These are phyloP conservation scores for Prunus davidiana DNA, from an alignment of 306 rosid genomes.

Conservation along the genomic window DNA sequence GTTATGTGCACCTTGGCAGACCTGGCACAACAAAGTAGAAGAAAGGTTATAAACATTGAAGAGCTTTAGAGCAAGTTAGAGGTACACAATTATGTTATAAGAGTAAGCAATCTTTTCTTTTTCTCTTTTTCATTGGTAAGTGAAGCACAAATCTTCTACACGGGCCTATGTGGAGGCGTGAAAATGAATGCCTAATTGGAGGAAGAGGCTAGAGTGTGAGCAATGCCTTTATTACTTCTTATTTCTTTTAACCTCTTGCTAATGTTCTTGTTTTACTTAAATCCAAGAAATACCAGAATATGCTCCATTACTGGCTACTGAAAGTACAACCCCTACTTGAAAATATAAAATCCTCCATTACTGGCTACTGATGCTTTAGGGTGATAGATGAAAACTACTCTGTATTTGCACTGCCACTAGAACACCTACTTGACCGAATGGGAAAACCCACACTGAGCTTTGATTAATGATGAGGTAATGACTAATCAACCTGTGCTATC, in stretches of 20 bases:
- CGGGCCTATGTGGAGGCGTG: neutral
- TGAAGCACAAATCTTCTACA: neutral
- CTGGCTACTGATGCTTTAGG: neutral
- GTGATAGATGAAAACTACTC: neutral
- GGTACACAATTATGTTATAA: neutral
- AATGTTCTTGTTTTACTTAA: neutral
- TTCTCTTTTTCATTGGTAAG: neutral
- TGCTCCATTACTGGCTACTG: too few relatives aligned
- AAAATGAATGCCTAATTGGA: neutral
- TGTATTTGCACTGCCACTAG: neutral
- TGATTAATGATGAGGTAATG: slow-evolving; percentile 6
- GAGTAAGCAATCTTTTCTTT: neutral
- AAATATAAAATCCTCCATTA: neutral
- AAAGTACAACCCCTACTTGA: neutral
- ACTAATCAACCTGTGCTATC: neutral
- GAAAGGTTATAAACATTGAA: slow-evolving; percentile 17
- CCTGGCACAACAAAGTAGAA: slow-evolving; percentile 40
- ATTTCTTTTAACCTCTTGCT: neutral
- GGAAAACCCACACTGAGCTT: slow-evolving; percentile 13
- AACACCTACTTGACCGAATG: slow-evolving; percentile 7
- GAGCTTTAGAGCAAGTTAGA: slow-evolving; percentile 2
- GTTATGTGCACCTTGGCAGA: slow-evolving; percentile 19
- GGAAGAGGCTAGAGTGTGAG: neutral
- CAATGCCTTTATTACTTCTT: neutral
- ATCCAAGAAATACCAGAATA: neutral